Conservation (phyloP, 208 protist genomes). For the Leishmania major region DNA sequence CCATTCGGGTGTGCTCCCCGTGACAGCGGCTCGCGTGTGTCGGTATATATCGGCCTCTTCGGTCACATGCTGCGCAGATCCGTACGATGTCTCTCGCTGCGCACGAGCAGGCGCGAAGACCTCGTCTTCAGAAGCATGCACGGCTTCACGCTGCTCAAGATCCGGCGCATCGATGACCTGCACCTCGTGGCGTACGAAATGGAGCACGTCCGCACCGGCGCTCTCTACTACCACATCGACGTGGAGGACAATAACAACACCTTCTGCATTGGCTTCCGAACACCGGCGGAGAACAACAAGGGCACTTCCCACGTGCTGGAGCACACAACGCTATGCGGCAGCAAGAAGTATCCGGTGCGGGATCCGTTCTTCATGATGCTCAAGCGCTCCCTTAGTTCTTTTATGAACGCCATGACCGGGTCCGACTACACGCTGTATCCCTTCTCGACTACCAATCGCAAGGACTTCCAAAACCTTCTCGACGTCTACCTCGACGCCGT, state of each 20-base stretch:
- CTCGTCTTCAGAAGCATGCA: slow-evolving; percentile 53
- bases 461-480: slow-evolving; percentile 94
- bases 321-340: slow-evolving; percentile 97
- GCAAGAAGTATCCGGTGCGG: slow-evolving; percentile 94
- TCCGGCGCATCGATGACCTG: slow-evolving; percentile 70
- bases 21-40: not conserved
- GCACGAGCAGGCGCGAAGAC: slow-evolving; percentile 15
- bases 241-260: slow-evolving; percentile 96
- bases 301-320: slow-evolving; percentile 97
- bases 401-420: slow-evolving; percentile 95
- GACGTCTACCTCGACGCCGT: slow-evolving; percentile 95
- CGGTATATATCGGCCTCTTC: not conserved
- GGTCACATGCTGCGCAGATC: slow-evolving; percentile 58
- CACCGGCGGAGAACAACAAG: slow-evolving; percentile 92
- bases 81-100: slow-evolving; percentile 32
- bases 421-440: slow-evolving; percentile 95
- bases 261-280: slow-evolving; percentile 97
- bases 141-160: slow-evolving; percentile 68
- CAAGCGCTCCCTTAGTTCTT: slow-evolving; percentile 87
- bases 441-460: slow-evolving; percentile 91
- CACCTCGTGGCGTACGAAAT: slow-evolving; percentile 83
- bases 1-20: not conserved
- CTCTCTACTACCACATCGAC: slow-evolving; percentile 93
- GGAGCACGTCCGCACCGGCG: slow-evolving; percentile 70
- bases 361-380: slow-evolving; percentile 94